phyloP scores from a whole-genome alignment of 2,329 filamentous ascomycete species.

The Orbilia blumenaviensis region DNA sequence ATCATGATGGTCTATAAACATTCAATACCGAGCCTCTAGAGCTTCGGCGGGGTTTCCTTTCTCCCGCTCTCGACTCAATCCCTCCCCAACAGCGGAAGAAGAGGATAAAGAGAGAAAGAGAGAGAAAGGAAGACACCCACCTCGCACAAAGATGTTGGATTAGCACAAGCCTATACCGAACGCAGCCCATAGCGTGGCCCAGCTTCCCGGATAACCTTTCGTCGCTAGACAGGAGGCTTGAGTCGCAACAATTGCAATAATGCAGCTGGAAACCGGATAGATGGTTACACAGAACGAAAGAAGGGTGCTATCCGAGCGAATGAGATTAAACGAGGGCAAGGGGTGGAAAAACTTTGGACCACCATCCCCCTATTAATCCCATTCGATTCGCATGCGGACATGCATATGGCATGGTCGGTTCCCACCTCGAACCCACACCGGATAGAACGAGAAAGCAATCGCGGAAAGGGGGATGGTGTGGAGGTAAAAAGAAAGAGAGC shows the following conservation, averaged over 20 bases:
- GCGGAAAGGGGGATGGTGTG: no score
- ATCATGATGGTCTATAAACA: constrained; percentile 32
- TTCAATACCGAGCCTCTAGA: background rate
- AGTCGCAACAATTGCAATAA: background rate
- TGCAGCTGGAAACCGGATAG: background rate
- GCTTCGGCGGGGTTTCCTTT: background rate
- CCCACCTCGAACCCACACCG: constrained; percentile 66
- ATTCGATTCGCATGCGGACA: constrained; percentile 70
- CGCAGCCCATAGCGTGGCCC: constrained; percentile 43
- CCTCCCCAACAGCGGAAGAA: background rate
- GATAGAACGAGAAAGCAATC: constrained; percentile 1
- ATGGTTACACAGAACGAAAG: constrained; percentile 25
- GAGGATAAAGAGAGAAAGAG: background rate
- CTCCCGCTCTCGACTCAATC: background rate
- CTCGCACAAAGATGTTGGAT: constrained; percentile 52
- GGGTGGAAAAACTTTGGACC: constrained; percentile 4
- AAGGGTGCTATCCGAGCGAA: constrained; percentile 12
- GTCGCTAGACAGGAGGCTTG: constrained; percentile 6
- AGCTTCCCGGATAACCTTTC: constrained; percentile 37
- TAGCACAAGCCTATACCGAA: constrained; percentile 53
- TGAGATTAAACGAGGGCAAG: constrained; percentile 61
- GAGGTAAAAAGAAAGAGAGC: constrained; percentile 11
- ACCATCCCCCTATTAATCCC: constrained; percentile 65
- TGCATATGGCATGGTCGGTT: constrained; percentile 26
- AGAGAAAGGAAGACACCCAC: constrained; percentile 11